These are phyloP conservation scores for Climacium dendroides DNA, from an alignment of 225 moss, liverwort and hornwort genomes.

Conservation along the genomic window DNA sequence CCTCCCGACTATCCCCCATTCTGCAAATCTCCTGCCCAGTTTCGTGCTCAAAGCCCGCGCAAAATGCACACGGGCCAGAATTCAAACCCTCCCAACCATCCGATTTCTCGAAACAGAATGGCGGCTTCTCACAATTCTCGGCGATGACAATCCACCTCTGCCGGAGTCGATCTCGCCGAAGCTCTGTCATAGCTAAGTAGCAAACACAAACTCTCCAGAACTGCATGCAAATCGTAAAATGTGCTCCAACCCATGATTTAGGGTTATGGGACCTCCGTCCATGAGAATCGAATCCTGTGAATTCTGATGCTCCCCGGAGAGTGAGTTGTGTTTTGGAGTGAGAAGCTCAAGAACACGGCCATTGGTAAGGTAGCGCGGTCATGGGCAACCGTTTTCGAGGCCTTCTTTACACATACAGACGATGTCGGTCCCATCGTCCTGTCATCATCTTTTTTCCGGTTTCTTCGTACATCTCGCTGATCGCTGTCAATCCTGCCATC, in stretches of 20 bases:
- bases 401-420: not conserved
- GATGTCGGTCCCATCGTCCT: not conserved
- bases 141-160: constrained; percentile 52
- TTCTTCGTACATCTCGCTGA: not conserved
- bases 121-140: constrained; percentile 22
- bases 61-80: constrained; percentile 52
- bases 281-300: not conserved
- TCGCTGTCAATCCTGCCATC: not conserved
- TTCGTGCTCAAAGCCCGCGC: constrained; percentile 27
- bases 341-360: not conserved
- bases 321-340: not conserved
- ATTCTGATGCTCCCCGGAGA: not conserved
- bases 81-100: not conserved
- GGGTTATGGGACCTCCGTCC: not conserved
- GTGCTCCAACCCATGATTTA: not conserved
- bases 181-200: constrained; percentile 26
- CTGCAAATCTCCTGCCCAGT: constrained; percentile 35
- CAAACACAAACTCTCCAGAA: not conserved
- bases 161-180: constrained; percentile 37
- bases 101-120: constrained; percentile 11
- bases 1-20: not conserved
- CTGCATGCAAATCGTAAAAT: not conserved
- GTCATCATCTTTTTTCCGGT: not conserved
- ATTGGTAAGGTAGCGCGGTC: not conserved
- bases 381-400: not conserved